Percentiles rank a stretch among this genome's conserved stretches.
These are phyloP conservation scores for Peronosclerospora sorghi DNA, from an alignment of 352 stramenopile species.

Conservation along the genomic window DNA sequence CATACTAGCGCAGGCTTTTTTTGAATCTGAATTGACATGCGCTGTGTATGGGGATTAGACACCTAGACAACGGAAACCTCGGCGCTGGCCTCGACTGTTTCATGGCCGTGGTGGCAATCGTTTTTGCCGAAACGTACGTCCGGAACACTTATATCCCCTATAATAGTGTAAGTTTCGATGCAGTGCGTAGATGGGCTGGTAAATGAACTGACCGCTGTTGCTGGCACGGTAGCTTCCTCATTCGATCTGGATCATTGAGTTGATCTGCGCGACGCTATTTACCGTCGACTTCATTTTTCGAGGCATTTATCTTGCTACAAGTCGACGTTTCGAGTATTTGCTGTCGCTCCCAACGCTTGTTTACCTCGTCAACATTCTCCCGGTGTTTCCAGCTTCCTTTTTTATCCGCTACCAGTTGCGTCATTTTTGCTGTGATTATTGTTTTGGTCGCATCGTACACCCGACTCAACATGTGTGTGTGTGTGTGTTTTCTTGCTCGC, in stretches of 20 bases:
- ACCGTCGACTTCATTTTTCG: constrained; percentile 58
- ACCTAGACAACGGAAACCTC: constrained; percentile 72
- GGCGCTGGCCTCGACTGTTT: constrained; percentile 51
- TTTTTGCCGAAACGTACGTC: constrained; percentile 63
- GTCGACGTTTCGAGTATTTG: constrained; percentile 53
- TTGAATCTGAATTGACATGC: neutral
- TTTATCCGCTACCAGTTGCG: constrained; percentile 63
- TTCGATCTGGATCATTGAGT: constrained; percentile 57
- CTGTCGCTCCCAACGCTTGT: constrained; percentile 45
- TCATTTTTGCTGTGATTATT: neutral
- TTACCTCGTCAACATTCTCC: constrained; percentile 53
- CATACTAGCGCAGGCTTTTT: neutral
- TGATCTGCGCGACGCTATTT: constrained; percentile 58
- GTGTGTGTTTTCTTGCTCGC: constrained; percentile 1
- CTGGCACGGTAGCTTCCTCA: constrained; percentile 35
- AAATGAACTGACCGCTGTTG: constrained; percentile 1
- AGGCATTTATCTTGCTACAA: constrained; percentile 49
- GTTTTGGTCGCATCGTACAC: neutral
- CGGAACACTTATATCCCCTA: constrained; percentile 63
- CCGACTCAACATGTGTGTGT: neutral
- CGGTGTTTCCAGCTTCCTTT: constrained; percentile 68
- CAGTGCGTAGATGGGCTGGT: neutral
- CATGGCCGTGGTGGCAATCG: constrained; percentile 40
- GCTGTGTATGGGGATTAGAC: constrained; percentile 18
- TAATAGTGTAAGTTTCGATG: constrained; percentile 27